Conservation (phyloP, 257 asterid species). For the Vinca minor region DNA sequence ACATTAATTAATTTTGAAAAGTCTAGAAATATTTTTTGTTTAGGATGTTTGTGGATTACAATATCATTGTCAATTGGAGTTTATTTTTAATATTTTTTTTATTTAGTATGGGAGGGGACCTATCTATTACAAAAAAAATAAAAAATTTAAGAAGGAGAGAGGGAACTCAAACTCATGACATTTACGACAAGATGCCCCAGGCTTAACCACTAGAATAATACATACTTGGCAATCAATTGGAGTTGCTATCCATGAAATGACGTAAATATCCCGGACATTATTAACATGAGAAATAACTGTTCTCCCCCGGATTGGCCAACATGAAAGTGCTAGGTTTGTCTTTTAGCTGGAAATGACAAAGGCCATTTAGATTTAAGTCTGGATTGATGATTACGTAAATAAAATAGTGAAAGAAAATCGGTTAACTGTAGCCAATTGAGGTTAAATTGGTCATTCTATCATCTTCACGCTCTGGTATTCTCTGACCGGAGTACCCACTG, state of each 20-base stretch:
- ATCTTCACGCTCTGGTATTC: constrained; percentile 40
- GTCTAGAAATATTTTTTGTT: too few relatives aligned
- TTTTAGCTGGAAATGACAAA: constrained; percentile 16
- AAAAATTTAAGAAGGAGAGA: too few relatives aligned
- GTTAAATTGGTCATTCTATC: constrained; percentile 18
- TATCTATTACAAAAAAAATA: too few relatives aligned
- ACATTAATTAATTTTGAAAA: too few relatives aligned
- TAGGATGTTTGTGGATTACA: too few relatives aligned
- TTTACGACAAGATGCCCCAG: too few relatives aligned
- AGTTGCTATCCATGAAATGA: constrained; percentile 17
- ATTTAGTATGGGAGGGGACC: too few relatives aligned
- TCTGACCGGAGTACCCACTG: constrained; percentile 10
- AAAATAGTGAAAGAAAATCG: background rate
- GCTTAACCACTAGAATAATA: too few relatives aligned
- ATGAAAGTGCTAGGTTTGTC: constrained; percentile 23
- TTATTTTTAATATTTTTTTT: too few relatives aligned
- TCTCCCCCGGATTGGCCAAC: constrained; percentile 19
- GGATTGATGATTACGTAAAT: background rate
- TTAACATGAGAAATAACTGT: constrained; percentile 6
- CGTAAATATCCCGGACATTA: constrained; percentile 16
- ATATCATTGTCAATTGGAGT: too few relatives aligned
- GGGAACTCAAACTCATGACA: too few relatives aligned
- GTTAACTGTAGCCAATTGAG: constrained; percentile 5
- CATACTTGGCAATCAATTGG: too few relatives aligned
- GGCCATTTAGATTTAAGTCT: constrained; percentile 16